phyloP scores from a whole-genome alignment of 345 rosid species.

The Dipteronia sinensis region DNA sequence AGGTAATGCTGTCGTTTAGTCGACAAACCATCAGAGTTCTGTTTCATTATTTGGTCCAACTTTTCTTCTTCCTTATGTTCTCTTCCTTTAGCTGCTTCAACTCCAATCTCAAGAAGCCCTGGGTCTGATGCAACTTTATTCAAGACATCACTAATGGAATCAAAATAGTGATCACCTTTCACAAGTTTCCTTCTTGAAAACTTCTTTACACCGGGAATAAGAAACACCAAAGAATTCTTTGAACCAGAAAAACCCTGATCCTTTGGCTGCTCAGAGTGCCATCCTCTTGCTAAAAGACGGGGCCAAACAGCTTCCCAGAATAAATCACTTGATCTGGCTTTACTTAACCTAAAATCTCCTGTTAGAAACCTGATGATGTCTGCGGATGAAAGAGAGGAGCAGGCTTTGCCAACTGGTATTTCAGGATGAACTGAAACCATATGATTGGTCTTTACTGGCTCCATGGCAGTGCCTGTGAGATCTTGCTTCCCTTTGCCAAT shows the following conservation, averaged over 20 bases:
- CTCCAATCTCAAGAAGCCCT: constrained; percentile 58
- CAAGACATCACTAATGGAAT: constrained; percentile 71
- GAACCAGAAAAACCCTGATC: constrained; percentile 36
- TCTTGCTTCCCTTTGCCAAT: constrained; percentile 55
- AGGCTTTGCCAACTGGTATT: constrained; percentile 54
- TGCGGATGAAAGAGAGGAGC: constrained; percentile 43
- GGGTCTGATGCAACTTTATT: constrained; percentile 67
- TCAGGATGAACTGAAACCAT: constrained; percentile 32
- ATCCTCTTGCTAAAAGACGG: constrained; percentile 56
- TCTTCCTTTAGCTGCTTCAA: constrained; percentile 33
- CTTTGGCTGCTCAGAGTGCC: constrained; percentile 59
- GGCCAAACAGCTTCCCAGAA: constrained; percentile 76
- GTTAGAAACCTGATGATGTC: constrained; percentile 50
- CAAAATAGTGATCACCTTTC: constrained; percentile 60
- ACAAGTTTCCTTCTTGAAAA: constrained; percentile 54
- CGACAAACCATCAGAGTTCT: constrained; percentile 22
- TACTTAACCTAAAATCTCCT: constrained; percentile 53
- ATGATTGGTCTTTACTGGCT: constrained; percentile 39
- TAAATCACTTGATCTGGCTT: constrained; percentile 51
- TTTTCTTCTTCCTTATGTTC: constrained; percentile 36
- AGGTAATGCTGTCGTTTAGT: constrained; percentile 42
- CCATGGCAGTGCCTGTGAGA: constrained; percentile 44
- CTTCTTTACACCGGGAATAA: constrained; percentile 48
- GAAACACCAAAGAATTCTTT: constrained; percentile 45
- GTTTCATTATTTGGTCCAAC: constrained; percentile 32